Conservation (phyloP, 345 rosid species). For the Hibiscus syriacus region DNA sequence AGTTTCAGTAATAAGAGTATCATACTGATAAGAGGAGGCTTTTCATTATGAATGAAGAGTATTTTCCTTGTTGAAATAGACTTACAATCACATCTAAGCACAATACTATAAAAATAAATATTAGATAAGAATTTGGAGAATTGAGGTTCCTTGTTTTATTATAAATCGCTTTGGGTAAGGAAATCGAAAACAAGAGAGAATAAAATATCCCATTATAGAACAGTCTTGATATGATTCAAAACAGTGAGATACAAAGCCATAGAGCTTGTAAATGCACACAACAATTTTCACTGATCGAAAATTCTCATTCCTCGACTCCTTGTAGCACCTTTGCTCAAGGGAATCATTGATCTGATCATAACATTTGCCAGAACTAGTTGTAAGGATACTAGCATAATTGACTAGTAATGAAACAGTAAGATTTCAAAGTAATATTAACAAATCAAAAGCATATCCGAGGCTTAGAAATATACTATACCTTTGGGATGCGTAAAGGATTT, state of each 20-base stretch:
- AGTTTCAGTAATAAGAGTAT: not conserved
- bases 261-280: too few species aligned
- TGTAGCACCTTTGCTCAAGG: constrained; percentile 97
- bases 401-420: too few species aligned
- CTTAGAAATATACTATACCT: constrained; percentile 41
- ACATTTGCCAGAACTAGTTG: constrained; percentile 13
- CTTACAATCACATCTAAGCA: not conserved
- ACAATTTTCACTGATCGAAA: too few species aligned
- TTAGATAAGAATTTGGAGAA: not conserved
- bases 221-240: not conserved
- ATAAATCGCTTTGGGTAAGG: not conserved
- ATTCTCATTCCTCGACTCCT: constrained; percentile 87
- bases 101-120: not conserved
- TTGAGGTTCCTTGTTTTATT: not conserved
- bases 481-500: constrained; percentile 89
- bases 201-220: not conserved
- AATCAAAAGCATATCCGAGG: constrained; percentile 2
- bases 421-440: too few species aligned
- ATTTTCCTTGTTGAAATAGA: not conserved
- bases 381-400: not conserved
- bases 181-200: not conserved
- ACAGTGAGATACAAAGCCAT: not conserved
- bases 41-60: not conserved
- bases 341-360: constrained; percentile 62
- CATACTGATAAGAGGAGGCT: too few species aligned